These are phyloP conservation scores for Ganoderma lucidum DNA, from an alignment of 1,284 basidiomycete genomes.

Conservation along the genomic window DNA sequence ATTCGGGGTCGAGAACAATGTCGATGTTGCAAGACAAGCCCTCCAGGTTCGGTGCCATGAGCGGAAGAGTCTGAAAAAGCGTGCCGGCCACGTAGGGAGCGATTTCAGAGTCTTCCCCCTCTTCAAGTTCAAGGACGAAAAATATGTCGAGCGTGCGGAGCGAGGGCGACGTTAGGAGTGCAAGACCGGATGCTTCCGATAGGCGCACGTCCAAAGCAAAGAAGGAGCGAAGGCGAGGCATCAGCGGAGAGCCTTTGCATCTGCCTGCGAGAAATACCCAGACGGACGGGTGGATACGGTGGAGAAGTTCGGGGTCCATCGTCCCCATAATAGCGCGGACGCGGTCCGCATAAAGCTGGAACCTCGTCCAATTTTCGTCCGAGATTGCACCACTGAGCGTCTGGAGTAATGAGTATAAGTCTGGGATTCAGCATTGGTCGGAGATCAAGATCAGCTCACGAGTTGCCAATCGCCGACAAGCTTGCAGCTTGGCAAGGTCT, in stretches of 20 bases:
- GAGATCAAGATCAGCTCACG: background rate
- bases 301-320: background rate
- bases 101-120: background rate
- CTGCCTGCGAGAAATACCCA: background rate
- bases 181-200: background rate
- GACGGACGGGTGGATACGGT: background rate
- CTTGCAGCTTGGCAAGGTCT: background rate
- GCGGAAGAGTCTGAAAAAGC: background rate
- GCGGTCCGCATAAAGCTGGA: conserved; percentile 1
- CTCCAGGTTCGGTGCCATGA: background rate
- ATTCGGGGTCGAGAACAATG: background rate
- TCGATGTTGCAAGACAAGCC: background rate
- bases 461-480: background rate
- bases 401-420: background rate
- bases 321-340: background rate
- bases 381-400: background rate
- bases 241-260: background rate
- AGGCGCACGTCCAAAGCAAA: background rate
- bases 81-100: background rate
- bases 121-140: background rate
- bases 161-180: background rate
- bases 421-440: background rate
- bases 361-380: background rate
- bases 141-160: background rate
- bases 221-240: background rate